Conservation (phyloP, 163 green algal genomes). For the Chloromonas sp. region DNA sequence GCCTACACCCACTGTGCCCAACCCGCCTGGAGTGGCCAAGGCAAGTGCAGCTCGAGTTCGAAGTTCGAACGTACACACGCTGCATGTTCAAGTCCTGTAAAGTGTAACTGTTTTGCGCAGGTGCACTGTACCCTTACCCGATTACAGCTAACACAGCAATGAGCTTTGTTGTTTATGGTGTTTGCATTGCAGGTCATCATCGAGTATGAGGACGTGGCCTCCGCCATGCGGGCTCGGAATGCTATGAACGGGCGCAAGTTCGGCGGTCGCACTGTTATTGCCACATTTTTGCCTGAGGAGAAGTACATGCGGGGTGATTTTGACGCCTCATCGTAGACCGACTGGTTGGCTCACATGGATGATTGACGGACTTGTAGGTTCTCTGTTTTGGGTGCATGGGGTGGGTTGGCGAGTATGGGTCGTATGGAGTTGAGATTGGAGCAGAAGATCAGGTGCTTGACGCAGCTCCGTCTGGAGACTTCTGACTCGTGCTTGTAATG, state of each 20-base stretch:
- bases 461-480: too few species aligned
- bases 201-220: slow-evolving; percentile 70
- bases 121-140: too few species aligned
- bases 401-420: not conserved
- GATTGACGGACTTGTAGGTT: not conserved
- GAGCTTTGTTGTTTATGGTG: too few species aligned
- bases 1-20: slow-evolving; percentile 24
- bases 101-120: too few species aligned
- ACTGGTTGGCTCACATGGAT: not conserved
- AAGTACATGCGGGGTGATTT: slow-evolving; percentile 51
- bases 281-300: slow-evolving; percentile 66
- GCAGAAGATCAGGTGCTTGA: not conserved
- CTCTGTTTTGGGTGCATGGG: too few species aligned
- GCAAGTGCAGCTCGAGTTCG: not conserved
- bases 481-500: not conserved
- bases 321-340: slow-evolving; percentile 16
- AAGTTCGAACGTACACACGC: too few species aligned
- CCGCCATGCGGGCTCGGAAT: slow-evolving; percentile 63
- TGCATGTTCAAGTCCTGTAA: too few species aligned
- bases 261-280: slow-evolving; percentile 73
- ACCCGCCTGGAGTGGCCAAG: slow-evolving; percentile 26
- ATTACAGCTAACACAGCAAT: too few species aligned
- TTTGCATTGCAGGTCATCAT: slow-evolving; percentile 56
- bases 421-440: too few species aligned
- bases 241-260: slow-evolving; percentile 91